Evolutionary conservation across 2,329 filamentous ascomycete species (phyloP).

Genomic region (Pseudofabraea citricarpa): DNA sequence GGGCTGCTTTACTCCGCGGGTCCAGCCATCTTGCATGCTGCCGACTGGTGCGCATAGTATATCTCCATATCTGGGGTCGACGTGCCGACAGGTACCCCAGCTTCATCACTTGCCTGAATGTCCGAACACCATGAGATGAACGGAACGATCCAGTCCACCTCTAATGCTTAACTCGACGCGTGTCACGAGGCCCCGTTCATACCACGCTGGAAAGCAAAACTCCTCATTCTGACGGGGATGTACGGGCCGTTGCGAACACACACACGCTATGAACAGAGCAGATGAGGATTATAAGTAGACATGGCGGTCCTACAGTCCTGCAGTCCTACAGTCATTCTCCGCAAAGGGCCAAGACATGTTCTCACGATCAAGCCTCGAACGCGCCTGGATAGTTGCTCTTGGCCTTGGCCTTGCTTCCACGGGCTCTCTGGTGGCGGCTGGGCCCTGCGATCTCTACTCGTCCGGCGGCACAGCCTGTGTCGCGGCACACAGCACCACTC

Average conservation of each 20-base stretch:
- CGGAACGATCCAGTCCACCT: slow-evolving; percentile 9
- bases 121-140: slow-evolving; percentile 1
- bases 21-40: not conserved
- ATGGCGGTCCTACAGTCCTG: slow-evolving; percentile 1
- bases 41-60: slow-evolving; percentile 3
- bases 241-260: slow-evolving; percentile 2
- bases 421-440: slow-evolving; percentile 41
- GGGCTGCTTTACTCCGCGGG: not conserved
- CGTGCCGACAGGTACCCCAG: not conserved
- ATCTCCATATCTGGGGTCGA: slow-evolving; percentile 6
- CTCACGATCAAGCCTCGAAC: slow-evolving; percentile 24
- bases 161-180: not conserved
- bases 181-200: not conserved
- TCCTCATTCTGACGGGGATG: slow-evolving; percentile 5
- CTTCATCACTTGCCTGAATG: slow-evolving; percentile 1
- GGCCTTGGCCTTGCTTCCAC: slow-evolving; percentile 30
- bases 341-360: slow-evolving; percentile 25
- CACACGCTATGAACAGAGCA: slow-evolving; percentile 6
- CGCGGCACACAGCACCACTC: slow-evolving; percentile 61
- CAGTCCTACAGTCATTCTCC: slow-evolving; percentile 6
- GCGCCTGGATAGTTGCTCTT: slow-evolving; percentile 13
- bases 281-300: slow-evolving; percentile 7
- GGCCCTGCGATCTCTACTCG: slow-evolving; percentile 58
- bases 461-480: slow-evolving; percentile 56
- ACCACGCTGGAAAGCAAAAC: not conserved